phyloP scores from a whole-genome alignment of 257 asterid genomes.

The Penstemon barbatus region DNA sequence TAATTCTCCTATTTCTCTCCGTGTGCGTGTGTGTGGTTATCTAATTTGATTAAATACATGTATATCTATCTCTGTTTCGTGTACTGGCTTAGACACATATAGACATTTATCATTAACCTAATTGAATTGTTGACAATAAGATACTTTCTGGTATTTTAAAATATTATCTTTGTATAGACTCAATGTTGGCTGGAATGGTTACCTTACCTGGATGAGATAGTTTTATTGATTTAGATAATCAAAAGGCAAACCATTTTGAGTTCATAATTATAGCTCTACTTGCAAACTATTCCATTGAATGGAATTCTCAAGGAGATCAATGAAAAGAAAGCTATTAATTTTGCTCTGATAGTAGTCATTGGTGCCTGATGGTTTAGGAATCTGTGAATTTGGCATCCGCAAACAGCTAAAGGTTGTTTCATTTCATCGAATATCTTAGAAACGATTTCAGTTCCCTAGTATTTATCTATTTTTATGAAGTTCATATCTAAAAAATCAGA shows the following conservation, averaged over 20 bases:
- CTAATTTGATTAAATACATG: background rate
- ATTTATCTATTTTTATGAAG: background rate
- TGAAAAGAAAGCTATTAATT: background rate
- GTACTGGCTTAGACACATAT: no score
- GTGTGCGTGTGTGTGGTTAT: background rate
- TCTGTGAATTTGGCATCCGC: background rate
- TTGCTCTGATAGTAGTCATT: background rate
- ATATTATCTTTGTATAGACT: background rate
- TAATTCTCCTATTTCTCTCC: background rate
- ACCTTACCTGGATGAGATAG: background rate
- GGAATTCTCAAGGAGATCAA: background rate
- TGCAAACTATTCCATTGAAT: background rate
- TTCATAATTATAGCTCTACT: background rate
- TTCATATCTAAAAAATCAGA: background rate
- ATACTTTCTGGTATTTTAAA: background rate
- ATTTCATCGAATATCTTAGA: background rate
- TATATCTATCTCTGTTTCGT: no score
- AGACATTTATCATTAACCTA: no score
- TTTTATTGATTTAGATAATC: background rate
- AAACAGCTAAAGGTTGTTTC: slow-evolving; percentile 4
- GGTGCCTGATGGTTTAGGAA: slow-evolving; percentile 5
- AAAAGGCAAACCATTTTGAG: background rate
- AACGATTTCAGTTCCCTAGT: background rate
- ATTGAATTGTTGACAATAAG: no score
- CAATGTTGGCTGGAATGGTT: background rate